Base-by-base conservation (phyloP, 2,329 filamentous ascomycete genomes). In the Sporothrix sp. region DNA sequence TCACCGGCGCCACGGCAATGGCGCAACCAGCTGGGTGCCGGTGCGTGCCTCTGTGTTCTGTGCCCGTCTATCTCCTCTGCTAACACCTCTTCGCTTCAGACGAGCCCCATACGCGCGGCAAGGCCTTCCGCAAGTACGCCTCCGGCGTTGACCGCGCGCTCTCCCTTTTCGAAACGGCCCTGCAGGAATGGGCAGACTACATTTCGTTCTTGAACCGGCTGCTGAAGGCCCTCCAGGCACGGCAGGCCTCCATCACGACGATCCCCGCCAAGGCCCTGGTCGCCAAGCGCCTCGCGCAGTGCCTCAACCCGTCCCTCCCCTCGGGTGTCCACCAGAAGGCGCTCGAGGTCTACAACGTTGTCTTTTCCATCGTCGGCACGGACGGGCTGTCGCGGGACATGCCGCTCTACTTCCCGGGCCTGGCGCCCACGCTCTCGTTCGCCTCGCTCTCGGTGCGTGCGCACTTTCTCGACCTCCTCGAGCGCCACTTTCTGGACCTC, bases 161-260 rank as follows among this genome's bases (percentile, higher is more conserved):
- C 55, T 79, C 85, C 40, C 75, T 95, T 30, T 98, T 96, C 71
- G 93, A 98, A 64, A 90, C 87, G 14, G 82, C 88, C 27, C 75
- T 96, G 59, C 89, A 97, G 68, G 93, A 98, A 80, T 98, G 93
- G 93, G 93, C 94, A 44, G 93, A 98, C 70, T 98, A 98, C 65
- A 98, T 98, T 62, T 95, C 91, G 16, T 98, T 97, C 65, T 71
- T 98, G 51, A 94, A 87, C 63, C 82, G 88, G 55, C 74, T 98
- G 44, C 74, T 95, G 55, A 97, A 96, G 80, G 88, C 91, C 33
- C 75, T 98, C 20, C 93, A 98, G 78, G 81, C 85, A 39, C 87
- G 90, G 57, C 87, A 87, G 21, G 71, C 83, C 39, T 81, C 80
- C 52, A 78, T 82, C 51, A 76, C 79, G 8, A 71, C 81, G 30